Base-by-base conservation (phyloP, 2,329 filamentous ascomycete genomes). In the Biscogniauxia marginata region DNA sequence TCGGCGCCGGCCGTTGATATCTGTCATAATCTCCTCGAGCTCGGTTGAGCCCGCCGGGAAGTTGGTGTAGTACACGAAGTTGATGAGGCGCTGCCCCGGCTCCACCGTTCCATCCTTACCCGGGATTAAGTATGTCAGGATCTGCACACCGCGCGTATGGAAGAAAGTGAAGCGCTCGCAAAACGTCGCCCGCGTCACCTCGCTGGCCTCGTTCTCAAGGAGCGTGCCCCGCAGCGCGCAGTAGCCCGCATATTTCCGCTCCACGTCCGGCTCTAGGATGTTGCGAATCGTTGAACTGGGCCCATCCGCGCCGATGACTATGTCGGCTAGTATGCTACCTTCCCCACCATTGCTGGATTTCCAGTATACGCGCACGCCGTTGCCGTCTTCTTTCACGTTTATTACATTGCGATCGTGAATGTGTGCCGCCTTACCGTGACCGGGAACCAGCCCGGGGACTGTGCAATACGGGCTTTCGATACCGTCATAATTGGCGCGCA, bases 51-150 rank as follows among this genome's bases (percentile, higher is more conserved):
- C 67, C 46, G 65, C 68, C n/a, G 71, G 65, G 52, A 74, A 73
- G 53, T 77, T 76, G 55, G 70, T 70, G 60, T 79, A 79, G 67
- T 75, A 80, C 16, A 79, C 76, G 64, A 73, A 78, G 60, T 78
- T 80, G 51, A 78, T 69, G 13, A 75, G 71, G 0, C 76, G 70
- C 19, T 72, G 56, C 3, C 75, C 76, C 0, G 67, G 71, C 48
- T 73, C 67, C 4, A 77, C 61, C 2, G 68, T 70, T 1, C 77
- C 77, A 53, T 72, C 63, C 19, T 64, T 54, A 0, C 75, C 74
- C 0, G 76, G 76, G 44, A 78, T 77, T 20, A 77, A 65, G 58
- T 78, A 78, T 49, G 70, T 66, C 1, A 77, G 66, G 55, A 76
- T 74, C 57, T 77, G 74, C 4, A 74, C 66, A 1, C 71, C 72